Conservation (phyloP, 176 grass and related monocot genomes). For the Coix lacrymajobi region DNA sequence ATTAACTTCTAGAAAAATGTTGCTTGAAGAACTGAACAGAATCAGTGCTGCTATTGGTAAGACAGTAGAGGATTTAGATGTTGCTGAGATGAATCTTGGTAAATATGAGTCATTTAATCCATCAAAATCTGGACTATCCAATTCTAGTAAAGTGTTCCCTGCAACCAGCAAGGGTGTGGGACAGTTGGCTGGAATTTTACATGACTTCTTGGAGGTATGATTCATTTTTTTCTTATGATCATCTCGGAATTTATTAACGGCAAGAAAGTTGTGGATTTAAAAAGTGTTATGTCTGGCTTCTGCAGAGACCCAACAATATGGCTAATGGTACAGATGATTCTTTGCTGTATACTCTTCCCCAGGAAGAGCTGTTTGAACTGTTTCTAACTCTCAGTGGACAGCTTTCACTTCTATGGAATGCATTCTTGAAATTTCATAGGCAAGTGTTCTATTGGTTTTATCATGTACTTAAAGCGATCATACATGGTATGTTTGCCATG, state of each 20-base stretch:
- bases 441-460: slow-evolving; percentile 20
- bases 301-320: slow-evolving; percentile 57
- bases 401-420: slow-evolving; percentile 93
- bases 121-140: slow-evolving; percentile 31
- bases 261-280: slow-evolving; percentile 21
- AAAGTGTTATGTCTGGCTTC: slow-evolving; percentile 18
- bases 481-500: background rate
- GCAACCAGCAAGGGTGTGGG: slow-evolving; percentile 73
- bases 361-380: slow-evolving; percentile 75
- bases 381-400: slow-evolving; percentile 79
- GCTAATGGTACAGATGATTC: slow-evolving; percentile 64
- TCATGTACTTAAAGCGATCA: background rate
- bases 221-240: slow-evolving; percentile 4
- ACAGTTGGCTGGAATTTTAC: slow-evolving; percentile 76
- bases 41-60: slow-evolving; percentile 72
- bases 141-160: slow-evolving; percentile 49
- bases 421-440: slow-evolving; percentile 98
- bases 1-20: slow-evolving; percentile 68
- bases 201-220: slow-evolving; percentile 87
- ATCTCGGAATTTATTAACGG: background rate
- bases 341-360: slow-evolving; percentile 71
- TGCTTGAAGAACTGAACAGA: slow-evolving; percentile 81
- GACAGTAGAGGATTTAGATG: slow-evolving; percentile 69
- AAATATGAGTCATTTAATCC: slow-evolving; percentile 69
- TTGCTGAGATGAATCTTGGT: slow-evolving; percentile 64